These are phyloP conservation scores for Suillus fuscotomentosus DNA, from an alignment of 768 basidiomycete species.

Conservation along the genomic window DNA sequence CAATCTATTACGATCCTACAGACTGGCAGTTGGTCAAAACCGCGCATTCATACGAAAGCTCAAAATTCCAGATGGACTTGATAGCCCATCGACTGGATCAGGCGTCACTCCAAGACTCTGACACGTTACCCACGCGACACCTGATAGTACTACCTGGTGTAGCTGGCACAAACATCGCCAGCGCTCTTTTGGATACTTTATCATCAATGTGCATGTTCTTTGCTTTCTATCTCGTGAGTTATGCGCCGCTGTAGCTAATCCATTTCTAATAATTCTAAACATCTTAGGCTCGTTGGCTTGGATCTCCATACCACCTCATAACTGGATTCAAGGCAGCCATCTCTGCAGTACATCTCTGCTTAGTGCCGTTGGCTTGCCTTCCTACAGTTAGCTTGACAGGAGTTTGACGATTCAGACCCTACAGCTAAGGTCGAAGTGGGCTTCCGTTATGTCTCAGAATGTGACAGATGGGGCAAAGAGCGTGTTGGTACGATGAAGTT, in stretches of 20 bases:
- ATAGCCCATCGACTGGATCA: slow-evolving; percentile 55
- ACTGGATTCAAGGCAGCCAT: slow-evolving; percentile 62
- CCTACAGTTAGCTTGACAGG: slow-evolving; percentile 26
- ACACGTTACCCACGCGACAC: slow-evolving; percentile 39
- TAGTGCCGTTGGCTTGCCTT: slow-evolving; percentile 55
- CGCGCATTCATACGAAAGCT: slow-evolving; percentile 60
- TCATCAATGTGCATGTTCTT: slow-evolving; percentile 48
- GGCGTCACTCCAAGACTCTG: slow-evolving; percentile 29
- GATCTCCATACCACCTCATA: slow-evolving; percentile 68
- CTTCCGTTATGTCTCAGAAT: slow-evolving; percentile 53
- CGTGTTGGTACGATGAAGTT: slow-evolving; percentile 50
- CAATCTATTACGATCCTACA: slow-evolving; percentile 51
- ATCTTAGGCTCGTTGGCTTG: slow-evolving; percentile 61
- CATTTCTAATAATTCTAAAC: slow-evolving; percentile 5
- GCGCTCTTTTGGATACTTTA: slow-evolving; percentile 43
- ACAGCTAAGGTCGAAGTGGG: slow-evolving; percentile 15
- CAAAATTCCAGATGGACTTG: slow-evolving; percentile 79
- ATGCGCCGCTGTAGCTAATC: not conserved
- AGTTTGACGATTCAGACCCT: slow-evolving; percentile 14
- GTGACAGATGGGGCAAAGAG: slow-evolving; percentile 54
- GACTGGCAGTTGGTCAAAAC: slow-evolving; percentile 75
- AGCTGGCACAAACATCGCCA: slow-evolving; percentile 60
- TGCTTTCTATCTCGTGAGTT: slow-evolving; percentile 63
- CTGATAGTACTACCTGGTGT: slow-evolving; percentile 70
- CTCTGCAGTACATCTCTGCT: slow-evolving; percentile 61